A percentile compares a stretch with the other conserved stretches of the same genome.
These are phyloP conservation scores for Apiospora rasikravindrae DNA, from an alignment of 2,329 filamentous ascomycete species.

Conservation along the genomic window DNA sequence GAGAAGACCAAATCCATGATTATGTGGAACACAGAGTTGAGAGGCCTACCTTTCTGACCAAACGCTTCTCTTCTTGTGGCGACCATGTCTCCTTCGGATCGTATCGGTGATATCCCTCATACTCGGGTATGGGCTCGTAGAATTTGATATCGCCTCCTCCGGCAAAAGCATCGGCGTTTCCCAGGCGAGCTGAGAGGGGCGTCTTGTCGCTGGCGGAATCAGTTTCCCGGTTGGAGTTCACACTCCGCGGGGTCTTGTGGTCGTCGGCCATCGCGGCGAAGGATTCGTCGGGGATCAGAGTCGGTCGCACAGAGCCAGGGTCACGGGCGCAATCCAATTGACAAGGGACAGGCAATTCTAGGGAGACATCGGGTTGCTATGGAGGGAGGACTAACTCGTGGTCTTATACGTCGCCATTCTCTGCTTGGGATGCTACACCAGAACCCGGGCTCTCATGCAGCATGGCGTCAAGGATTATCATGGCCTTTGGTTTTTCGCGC, in stretches of 20 bases:
- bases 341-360: neutral
- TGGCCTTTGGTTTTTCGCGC: neutral
- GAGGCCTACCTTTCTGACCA: conserved; percentile 22
- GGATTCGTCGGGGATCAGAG: neutral
- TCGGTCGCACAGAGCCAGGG: neutral
- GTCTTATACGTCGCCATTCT: neutral
- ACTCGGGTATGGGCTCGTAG: conserved; percentile 23
- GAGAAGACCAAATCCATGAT: neutral
- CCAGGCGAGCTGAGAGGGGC: neutral
- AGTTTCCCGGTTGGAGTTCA: neutral
- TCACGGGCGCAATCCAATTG: neutral
- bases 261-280: neutral
- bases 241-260: neutral
- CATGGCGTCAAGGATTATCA: neutral
- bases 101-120: conserved; percentile 24
- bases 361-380: neutral
- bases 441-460: neutral
- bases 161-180: conserved; percentile 20
- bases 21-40: neutral
- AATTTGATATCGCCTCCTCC: conserved; percentile 17
- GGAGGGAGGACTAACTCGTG: neutral
- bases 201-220: conserved; percentile 18
- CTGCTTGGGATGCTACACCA: neutral
- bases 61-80: conserved; percentile 22
- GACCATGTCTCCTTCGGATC: conserved; percentile 23